Evolutionary conservation across 2,329 filamentous ascomycete genomes (phyloP).

Genomic region (Escovopsis sp.): DNA sequence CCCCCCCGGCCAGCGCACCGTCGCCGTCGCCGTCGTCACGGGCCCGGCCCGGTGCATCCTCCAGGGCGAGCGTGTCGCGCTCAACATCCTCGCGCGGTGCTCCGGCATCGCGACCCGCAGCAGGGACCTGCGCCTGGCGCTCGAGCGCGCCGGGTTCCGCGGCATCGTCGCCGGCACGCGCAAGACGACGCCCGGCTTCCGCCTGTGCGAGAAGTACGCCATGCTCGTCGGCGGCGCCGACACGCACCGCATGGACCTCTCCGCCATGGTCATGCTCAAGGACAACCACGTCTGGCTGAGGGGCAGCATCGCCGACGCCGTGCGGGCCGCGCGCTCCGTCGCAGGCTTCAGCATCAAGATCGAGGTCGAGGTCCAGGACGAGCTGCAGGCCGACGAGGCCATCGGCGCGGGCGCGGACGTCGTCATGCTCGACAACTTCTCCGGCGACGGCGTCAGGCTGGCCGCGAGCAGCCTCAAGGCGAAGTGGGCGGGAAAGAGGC

Average conservation of each 20-base stretch:
- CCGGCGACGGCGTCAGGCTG: conserved; percentile 57
- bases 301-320: conserved; percentile 73
- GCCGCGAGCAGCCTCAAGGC: conserved; percentile 66
- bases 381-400: conserved; percentile 81
- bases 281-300: conserved; percentile 96
- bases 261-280: conserved; percentile 96
- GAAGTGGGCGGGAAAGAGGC: conserved; percentile 58
- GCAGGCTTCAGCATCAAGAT: conserved; percentile 88
- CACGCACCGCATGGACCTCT: conserved; percentile 79
- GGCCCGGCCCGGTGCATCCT: conserved; percentile 70
- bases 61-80: conserved; percentile 81
- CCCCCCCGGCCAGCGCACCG: conserved; percentile 32
- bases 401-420: conserved; percentile 85
- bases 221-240: conserved; percentile 92
- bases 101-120: conserved; percentile 74
- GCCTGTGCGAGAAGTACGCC: conserved; percentile 93
- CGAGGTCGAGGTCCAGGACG: conserved; percentile 85
- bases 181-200: conserved; percentile 93
- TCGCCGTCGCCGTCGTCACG: conserved; percentile 62
- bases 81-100: conserved; percentile 83
- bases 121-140: conserved; percentile 36
- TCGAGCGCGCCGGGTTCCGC: conserved; percentile 55
- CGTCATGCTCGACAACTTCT: conserved; percentile 96
- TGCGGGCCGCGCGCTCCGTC: conserved; percentile 66
- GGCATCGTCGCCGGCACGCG: conserved; percentile 86